phyloP scores from a whole-genome alignment of 2,329 filamentous ascomycete species.

The Tolypocladium capitatum region DNA sequence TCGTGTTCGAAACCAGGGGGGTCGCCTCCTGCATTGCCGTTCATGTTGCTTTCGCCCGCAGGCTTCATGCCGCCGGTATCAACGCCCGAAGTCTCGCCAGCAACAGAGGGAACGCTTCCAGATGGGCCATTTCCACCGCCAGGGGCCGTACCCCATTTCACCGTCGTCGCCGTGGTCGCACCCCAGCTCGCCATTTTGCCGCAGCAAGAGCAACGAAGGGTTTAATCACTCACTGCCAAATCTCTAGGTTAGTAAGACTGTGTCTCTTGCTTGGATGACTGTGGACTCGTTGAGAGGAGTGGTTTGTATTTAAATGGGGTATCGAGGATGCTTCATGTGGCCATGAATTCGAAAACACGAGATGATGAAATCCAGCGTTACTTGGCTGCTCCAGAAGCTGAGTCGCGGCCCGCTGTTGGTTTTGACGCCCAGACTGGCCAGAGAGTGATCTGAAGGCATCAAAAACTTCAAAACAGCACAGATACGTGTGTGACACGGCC shows the following conservation, averaged over 20 bases:
- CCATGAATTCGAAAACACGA: too few relatives aligned
- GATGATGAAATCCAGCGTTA: too few relatives aligned
- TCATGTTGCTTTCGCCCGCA: background rate
- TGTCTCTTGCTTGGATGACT: background rate
- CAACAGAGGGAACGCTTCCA: background rate
- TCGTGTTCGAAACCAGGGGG: background rate
- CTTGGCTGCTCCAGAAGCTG: too few relatives aligned
- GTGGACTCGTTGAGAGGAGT: background rate
- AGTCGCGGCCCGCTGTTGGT: too few relatives aligned
- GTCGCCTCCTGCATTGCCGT: background rate
- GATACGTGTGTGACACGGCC: too few relatives aligned
- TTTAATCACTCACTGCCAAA: background rate
- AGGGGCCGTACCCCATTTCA: slow-evolving; percentile 1
- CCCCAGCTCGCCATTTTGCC: slow-evolving; percentile 2
- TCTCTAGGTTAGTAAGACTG: background rate
- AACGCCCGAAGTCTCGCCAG: background rate
- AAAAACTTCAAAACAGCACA: too few relatives aligned
- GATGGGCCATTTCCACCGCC: background rate
- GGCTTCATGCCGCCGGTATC: background rate
- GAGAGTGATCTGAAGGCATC: too few relatives aligned
- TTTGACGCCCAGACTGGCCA: too few relatives aligned
- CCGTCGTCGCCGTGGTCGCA: background rate
- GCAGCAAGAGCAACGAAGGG: background rate
- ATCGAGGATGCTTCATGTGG: too few relatives aligned
- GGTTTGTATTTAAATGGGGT: background rate